These are phyloP conservation scores for Claviceps maximensis DNA, from an alignment of 2,329 filamentous ascomycete species.

Conservation along the genomic window DNA sequence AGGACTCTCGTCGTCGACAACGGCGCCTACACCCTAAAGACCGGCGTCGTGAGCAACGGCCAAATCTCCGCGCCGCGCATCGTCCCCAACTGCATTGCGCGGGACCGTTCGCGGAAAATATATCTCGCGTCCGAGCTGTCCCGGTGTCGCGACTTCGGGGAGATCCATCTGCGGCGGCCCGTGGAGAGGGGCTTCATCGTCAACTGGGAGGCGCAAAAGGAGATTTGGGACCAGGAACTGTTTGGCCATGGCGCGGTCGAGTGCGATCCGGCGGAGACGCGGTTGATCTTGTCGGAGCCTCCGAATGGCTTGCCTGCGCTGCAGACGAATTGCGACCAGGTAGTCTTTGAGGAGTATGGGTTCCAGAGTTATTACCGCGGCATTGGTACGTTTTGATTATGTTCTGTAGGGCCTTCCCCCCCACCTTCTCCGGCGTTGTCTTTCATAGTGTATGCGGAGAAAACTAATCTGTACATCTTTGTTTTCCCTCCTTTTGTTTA, in stretches of 20 bases:
- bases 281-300: constrained; percentile 72
- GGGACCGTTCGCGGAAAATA: constrained; percentile 63
- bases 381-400: constrained; percentile 34
- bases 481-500: background rate
- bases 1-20: constrained; percentile 85
- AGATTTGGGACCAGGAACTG: constrained; percentile 88
- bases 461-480: background rate
- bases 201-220: constrained; percentile 92
- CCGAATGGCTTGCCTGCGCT: constrained; percentile 70
- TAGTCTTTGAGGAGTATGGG: constrained; percentile 94
- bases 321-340: constrained; percentile 86
- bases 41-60: constrained; percentile 52
- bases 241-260: constrained; percentile 43
- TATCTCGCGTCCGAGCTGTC: constrained; percentile 72
- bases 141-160: constrained; percentile 75
- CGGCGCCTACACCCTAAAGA: constrained; percentile 83
- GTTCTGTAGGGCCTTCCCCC: background rate
- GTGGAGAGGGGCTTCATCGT: constrained; percentile 92
- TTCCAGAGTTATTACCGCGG: constrained; percentile 77
- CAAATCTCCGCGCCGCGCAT: constrained; percentile 45
- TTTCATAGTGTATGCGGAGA: too few species aligned
- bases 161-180: constrained; percentile 73
- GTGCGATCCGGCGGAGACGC: constrained; percentile 70
- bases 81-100: constrained; percentile 81
- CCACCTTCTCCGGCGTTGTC: too few species aligned